These are phyloP conservation scores for Erodium moschatum DNA, from an alignment of 441 rosid species.

Conservation along the genomic window DNA sequence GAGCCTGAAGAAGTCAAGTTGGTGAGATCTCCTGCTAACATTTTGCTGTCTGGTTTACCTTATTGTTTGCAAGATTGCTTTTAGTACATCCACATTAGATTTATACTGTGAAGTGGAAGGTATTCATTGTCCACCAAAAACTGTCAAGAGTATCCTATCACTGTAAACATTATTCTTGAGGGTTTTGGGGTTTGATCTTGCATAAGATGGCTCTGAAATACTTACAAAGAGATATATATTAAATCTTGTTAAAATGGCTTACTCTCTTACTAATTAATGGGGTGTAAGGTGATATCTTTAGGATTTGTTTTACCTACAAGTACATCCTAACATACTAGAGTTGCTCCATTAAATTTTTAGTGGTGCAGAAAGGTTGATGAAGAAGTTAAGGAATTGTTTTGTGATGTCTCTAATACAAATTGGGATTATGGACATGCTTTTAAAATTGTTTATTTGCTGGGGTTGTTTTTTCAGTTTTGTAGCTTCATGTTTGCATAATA, in stretches of 20 bases:
- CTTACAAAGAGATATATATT: too few relatives aligned
- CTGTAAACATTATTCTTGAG: not conserved
- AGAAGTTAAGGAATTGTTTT: not conserved
- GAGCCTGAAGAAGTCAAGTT: constrained; percentile 31
- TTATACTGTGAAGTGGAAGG: not conserved
- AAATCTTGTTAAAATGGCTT: too few relatives aligned
- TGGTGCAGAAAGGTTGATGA: not conserved
- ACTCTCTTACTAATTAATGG: too few relatives aligned
- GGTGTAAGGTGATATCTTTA: too few relatives aligned
- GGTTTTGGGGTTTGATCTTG: too few relatives aligned
- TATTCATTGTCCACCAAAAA: not conserved
- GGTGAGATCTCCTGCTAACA: constrained; percentile 33
- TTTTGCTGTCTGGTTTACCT: constrained; percentile 1
- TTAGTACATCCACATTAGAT: not conserved
- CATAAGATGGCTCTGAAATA: too few relatives aligned
- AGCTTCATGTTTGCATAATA: not conserved
- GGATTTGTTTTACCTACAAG: too few relatives aligned
- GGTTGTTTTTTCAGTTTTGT: not conserved
- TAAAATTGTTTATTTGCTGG: not conserved
- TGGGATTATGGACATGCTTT: constrained; percentile 7
- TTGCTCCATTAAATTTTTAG: not conserved
- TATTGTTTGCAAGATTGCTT: too few relatives aligned
- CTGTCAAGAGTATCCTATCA: not conserved
- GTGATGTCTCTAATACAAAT: not conserved
- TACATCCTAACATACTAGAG: too few relatives aligned